Base-by-base conservation (phyloP, 495 filamentous ascomycete genomes). In the Penicillium paradoxum region DNA sequence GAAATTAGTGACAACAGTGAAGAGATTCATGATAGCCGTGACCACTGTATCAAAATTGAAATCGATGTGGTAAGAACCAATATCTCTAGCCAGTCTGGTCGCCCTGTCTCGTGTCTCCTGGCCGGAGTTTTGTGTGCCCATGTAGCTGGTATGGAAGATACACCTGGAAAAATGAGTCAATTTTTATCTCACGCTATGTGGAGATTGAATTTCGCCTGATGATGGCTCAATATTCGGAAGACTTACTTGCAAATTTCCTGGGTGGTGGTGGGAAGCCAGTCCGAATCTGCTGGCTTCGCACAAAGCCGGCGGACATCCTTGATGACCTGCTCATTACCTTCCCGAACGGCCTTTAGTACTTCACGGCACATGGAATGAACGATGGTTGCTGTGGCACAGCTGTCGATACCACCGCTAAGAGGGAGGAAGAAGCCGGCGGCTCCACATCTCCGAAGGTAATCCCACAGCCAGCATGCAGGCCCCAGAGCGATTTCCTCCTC, bases 341-440 rank as follows among this genome's bases (percentile, higher is more conserved):
- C 71, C 18, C 75, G 53, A 22, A 89, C 73, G 1, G 85, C 89
- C 18, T 82, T 65, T 13, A 89, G 71, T 3, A 91, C 89, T 5
- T 90, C 73, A 14, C 88, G 73, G 39, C 83, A 87, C 90, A 93
- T 93, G 1, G 82, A 86, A 69, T 81, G 83, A 11, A 91, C 87
- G 45, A 91, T 88, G 0, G 78, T 70, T 6, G 83, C 77, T 19
- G 81, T 84, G 5, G 79, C 74, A 54, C 81, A 85, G 32, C 69
- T 71, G 47, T 78, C 75, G 30, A 96, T 92, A 11, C 91, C 91
- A 10, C 90, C 90, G 56, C 73, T 79, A 2, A 85, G 74, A n/a
- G 82, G 82, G 0, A 76, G 56, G 29, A 74, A 72, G 52, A 79
- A 88, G 1, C 85, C 83, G 4, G 81, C 83, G 14, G 76, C 74